Evolutionary conservation across 768 basidiomycete genomes (phyloP), one percentile per base, ranked within the genome.

Genomic region (Mrakia hoshinonis): DNA sequence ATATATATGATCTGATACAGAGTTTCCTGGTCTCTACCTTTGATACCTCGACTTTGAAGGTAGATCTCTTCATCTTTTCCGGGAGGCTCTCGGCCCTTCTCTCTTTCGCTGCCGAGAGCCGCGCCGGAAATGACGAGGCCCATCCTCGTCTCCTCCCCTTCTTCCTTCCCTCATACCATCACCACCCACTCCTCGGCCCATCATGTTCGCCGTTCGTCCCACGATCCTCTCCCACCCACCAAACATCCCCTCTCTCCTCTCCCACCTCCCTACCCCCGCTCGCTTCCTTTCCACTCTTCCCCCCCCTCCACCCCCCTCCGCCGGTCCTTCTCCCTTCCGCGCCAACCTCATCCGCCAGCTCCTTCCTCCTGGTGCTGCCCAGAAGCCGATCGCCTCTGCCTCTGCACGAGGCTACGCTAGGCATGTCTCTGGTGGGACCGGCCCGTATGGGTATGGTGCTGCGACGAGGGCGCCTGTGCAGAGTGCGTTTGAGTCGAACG

Each of bases 401-500:
- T 55, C 54, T 12, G 29, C 54, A 29, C 54, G 54, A 6, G 29
- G 26, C 7, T 55, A 55, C 29, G 54, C 54, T 55, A 26, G 54
- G 18, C 54, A 55, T 18, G 54, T 55, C 11, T 52, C 51, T 2
- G 54, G 54, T 18, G 54, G 54, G 11, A 55, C 29, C 26, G 54
- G 54, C 9, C 54, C 29, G n/a, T 55, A 55, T 18, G 54, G 54
- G 34, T 55, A 55, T 26, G 54, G 54, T 15, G 5, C 12, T 5
- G 54, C 26, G 24, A 20, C 46, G 10, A 15, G 24, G 29, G n/a
- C 54, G n/a, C n/a, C 29, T 4, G 54, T 34, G 13, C 54, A 55
- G 29, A 64, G n/a, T 24, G n/a, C 39, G 43, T 69, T 69, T 24
- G 68, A 69, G 60, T 49, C 29, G 18, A 36, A 54, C 20, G 69